A percentile compares a stretch with the other conserved stretches of the same genome.
Evolutionary conservation across 345 rosid species (phyloP).

Genomic region (Pugionium dolabratum): DNA sequence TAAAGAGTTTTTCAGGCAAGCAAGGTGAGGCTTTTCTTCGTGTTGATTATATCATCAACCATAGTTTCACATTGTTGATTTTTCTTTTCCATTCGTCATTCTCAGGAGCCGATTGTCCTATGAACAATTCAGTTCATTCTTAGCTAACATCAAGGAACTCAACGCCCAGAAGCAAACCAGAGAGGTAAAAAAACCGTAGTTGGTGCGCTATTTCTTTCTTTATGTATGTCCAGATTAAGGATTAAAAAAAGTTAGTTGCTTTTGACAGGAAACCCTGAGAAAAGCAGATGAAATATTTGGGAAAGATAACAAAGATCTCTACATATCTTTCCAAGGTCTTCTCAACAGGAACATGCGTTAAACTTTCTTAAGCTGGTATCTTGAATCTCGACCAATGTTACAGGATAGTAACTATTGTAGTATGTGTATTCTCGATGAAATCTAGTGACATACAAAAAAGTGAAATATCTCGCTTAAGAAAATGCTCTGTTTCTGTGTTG

Average conservation of each 20-base stretch:
- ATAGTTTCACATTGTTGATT: constrained; percentile 1
- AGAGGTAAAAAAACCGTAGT: constrained; percentile 53
- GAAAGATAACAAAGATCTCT: constrained; percentile 81
- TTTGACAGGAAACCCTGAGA: constrained; percentile 81
- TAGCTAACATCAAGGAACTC: constrained; percentile 89
- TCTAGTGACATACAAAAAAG: constrained; percentile 14
- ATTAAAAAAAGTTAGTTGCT: not conserved
- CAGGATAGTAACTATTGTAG: constrained; percentile 20
- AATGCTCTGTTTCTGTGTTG: not conserved
- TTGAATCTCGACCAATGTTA: constrained; percentile 18
- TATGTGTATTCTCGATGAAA: constrained; percentile 18
- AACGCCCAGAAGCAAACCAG: constrained; percentile 93
- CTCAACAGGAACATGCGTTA: constrained; percentile 67
- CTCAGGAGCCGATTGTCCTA: constrained; percentile 86
- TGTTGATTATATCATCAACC: not conserved
- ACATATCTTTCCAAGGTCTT: constrained; percentile 74
- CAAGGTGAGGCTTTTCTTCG: constrained; percentile 52
- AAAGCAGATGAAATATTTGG: constrained; percentile 97
- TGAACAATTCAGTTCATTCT: constrained; percentile 93
- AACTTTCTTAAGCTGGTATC: not conserved
- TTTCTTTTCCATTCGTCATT: constrained; percentile 11
- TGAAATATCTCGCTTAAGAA: not conserved
- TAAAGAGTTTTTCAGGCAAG: constrained; percentile 94
- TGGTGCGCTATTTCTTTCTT: not conserved
- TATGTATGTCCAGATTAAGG: not conserved